phyloP scores from a whole-genome alignment of 2,329 filamentous ascomycete genomes.

The Rosellinia necatrix region DNA sequence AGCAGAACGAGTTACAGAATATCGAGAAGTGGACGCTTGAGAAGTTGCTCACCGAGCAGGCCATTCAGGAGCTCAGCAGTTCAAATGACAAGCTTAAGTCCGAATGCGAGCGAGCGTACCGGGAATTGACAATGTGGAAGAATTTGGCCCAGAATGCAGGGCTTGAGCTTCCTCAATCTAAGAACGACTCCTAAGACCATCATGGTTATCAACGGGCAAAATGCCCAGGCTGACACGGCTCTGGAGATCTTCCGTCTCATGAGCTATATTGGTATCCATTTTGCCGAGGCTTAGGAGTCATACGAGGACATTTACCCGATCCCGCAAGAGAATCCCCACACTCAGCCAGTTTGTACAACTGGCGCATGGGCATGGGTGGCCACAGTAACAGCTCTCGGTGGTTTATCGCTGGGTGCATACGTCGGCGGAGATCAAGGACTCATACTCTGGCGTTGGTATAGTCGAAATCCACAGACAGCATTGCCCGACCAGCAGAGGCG shows the following conservation, averaged over 20 bases:
- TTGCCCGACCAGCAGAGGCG: conserved; percentile 11
- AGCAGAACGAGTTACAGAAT: conserved; percentile 91
- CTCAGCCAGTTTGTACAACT: conserved; percentile 16
- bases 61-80: conserved; percentile 82
- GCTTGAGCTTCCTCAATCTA: conserved; percentile 50
- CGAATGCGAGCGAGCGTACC: conserved; percentile 77
- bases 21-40: conserved; percentile 93
- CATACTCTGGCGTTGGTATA: not conserved
- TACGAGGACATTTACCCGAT: not conserved
- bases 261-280: not conserved
- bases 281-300: not conserved
- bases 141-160: conserved; percentile 66
- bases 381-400: conserved; percentile 10
- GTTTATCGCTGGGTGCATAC: not conserved
- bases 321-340: not conserved
- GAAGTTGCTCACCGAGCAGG: conserved; percentile 87
- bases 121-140: conserved; percentile 81
- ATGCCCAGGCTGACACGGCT: not conserved
- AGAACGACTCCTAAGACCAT: conserved; percentile 44
- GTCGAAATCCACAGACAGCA: not conserved
- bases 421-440: conserved; percentile 2
- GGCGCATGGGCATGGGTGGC: conserved; percentile 19
- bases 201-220: conserved; percentile 8
- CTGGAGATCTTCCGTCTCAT: not conserved
- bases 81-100: conserved; percentile 86